Evolutionary conservation across 495 filamentous ascomycete genomes (phyloP), one percentile per base, ranked within the genome.

Genomic region (Lichenothelia convexa): DNA sequence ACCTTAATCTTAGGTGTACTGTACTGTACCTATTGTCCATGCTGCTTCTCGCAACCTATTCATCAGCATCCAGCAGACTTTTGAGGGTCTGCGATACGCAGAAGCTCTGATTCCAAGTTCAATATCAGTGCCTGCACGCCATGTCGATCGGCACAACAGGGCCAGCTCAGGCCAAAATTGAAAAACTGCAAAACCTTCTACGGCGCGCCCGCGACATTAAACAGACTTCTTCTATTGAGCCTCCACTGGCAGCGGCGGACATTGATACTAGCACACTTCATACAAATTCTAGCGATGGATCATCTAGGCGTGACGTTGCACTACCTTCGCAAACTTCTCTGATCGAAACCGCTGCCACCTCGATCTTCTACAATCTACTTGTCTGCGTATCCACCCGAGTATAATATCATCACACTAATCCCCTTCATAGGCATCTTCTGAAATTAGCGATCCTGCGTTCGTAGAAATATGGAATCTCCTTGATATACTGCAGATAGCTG

Each of bases 401-500:
- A 13, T 2, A 13, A 9, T 29, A 9, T 29, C 1, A 9, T 29
- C 2, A n/a, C 24, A 2, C 24, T 29, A 2, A 29, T n/a, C 24
- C 9, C 2, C 24, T 11, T 29, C 24, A 29, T 13, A 57, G 46
- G 51, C 36, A 16, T 48, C 45, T 2, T 49, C 32, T 19, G 21
- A 34, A 15, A 91, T 91, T 41, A 65, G 79, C 27, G 69, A 78
- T 17, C 76, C 75, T 30, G 56, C 63, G 0, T 91, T 93, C 44
- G 75, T 81, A 31, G 61, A 73, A 35, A 71, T 95, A 32, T 94
- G 85, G 84, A 86, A 93, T 49, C 65, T 99, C 12, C 68, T 99
- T 34, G 89, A 99, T 54, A 73, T 93, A 27, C 63, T 93, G 6
- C 75, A 80, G 1, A 73, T 89, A 12, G 74, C 89, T 46, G 84